Conservation (phyloP, 1,284 basidiomycete species). For the Ustilago vetiveriae region DNA sequence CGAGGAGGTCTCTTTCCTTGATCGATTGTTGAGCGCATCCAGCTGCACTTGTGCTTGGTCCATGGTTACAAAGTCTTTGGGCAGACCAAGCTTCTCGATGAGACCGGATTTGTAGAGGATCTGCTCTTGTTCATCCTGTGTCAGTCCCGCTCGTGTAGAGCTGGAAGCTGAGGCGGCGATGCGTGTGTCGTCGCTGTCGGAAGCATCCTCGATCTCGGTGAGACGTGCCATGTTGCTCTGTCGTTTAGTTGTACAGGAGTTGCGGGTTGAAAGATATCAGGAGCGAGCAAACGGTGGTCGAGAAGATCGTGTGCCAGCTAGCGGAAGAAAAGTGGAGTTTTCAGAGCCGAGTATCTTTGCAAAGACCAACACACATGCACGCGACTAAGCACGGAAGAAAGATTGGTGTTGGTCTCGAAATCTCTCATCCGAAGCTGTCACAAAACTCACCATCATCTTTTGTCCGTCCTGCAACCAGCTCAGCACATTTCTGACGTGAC, state of each 20-base stretch:
- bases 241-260: neutral
- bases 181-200: slow-evolving; percentile 26
- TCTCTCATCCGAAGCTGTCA: too few species aligned
- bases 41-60: slow-evolving; percentile 39
- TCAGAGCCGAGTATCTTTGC: neutral
- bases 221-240: slow-evolving; percentile 37
- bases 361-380: slow-evolving; percentile 9
- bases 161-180: slow-evolving; percentile 4
- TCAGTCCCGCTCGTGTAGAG: slow-evolving; percentile 12
- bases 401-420: neutral
- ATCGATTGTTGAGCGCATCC: slow-evolving; percentile 18
- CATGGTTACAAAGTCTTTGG: slow-evolving; percentile 45
- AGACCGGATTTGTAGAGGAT: slow-evolving; percentile 43
- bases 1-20: neutral
- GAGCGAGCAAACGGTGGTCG: neutral
- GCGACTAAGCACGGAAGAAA: neutral
- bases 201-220: slow-evolving; percentile 34
- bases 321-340: too few species aligned
- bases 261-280: neutral
- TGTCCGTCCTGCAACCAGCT: too few species aligned
- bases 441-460: too few species aligned
- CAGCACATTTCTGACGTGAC: too few species aligned
- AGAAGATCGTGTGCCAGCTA: too few species aligned
- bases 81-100: slow-evolving; percentile 46
- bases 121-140: slow-evolving; percentile 39